Conservation (phyloP, 306 rosid species). For the Quercus wislizeni region DNA sequence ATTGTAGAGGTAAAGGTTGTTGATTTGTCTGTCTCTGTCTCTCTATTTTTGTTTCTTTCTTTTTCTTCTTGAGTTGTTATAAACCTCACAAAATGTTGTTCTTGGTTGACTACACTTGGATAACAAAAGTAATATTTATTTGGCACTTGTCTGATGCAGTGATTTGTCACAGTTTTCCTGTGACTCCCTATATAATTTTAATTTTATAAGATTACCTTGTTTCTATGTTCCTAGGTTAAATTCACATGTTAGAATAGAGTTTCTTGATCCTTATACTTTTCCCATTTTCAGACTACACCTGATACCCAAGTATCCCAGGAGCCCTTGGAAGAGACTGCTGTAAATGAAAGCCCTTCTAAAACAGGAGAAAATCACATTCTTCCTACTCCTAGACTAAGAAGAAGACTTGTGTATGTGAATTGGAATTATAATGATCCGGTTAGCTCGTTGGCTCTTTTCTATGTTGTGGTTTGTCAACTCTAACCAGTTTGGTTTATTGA, state of each 20-base stretch:
- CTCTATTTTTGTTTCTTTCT: not conserved
- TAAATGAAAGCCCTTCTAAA: slow-evolving; percentile 42
- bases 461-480: slow-evolving; percentile 20
- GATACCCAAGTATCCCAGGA: slow-evolving; percentile 45
- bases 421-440: not conserved
- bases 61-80: not conserved
- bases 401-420: slow-evolving; percentile 65
- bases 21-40: not conserved
- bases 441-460: slow-evolving; percentile 6
- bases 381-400: slow-evolving; percentile 69
- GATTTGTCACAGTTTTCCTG: not conserved
- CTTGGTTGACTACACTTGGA: not conserved
- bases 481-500: slow-evolving; percentile 26
- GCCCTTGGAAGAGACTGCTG: slow-evolving; percentile 33
- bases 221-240: not conserved
- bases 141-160: not conserved
- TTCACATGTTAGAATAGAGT: not conserved
- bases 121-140: not conserved
- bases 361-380: slow-evolving; percentile 38
- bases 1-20: not conserved
- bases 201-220: not conserved
- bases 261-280: slow-evolving; percentile 20
- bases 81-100: not conserved
- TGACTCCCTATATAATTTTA: not conserved
- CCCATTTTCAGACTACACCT: slow-evolving; percentile 28